Evolutionary conservation across 2,329 filamentous ascomycete species (phyloP).

Genomic region (Clarireedia sp.): DNA sequence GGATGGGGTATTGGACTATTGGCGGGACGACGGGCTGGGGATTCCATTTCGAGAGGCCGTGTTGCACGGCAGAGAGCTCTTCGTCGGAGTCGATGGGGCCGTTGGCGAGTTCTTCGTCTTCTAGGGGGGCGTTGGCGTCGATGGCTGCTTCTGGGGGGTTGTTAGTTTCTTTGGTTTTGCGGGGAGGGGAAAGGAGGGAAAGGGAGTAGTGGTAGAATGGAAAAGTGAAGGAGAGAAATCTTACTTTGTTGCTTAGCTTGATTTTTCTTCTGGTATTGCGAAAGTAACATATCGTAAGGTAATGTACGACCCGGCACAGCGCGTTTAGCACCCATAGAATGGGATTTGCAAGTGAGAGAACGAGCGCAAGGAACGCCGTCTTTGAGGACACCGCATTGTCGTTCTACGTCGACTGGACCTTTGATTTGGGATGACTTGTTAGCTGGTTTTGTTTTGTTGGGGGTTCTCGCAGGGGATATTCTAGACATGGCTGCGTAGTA

Average conservation of each 20-base stretch:
- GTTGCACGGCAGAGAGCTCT: slow-evolving; percentile 85
- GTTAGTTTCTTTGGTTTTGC: not conserved
- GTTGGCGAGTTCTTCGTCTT: slow-evolving; percentile 72
- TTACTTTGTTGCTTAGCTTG: slow-evolving; percentile 94
- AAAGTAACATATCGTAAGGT: slow-evolving; percentile 86
- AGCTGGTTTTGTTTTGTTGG: slow-evolving; percentile 2
- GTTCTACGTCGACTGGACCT: slow-evolving; percentile 87
- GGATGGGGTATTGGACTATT: slow-evolving; percentile 52
- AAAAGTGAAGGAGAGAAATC: slow-evolving; percentile 30
- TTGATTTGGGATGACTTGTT: not conserved
- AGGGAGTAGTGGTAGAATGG: slow-evolving; percentile 12
- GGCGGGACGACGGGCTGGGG: slow-evolving; percentile 71
- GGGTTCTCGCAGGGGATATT: not conserved
- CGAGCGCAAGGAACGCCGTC: slow-evolving; percentile 84
- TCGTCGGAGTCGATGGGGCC: slow-evolving; percentile 89
- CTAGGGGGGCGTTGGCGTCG: slow-evolving; percentile 83
- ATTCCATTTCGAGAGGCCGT: slow-evolving; percentile 64
- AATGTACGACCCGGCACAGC: slow-evolving; percentile 78
- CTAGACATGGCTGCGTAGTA: not conserved
- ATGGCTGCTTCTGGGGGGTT: slow-evolving; percentile 73
- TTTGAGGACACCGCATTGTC: slow-evolving; percentile 82
- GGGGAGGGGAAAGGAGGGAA: not conserved
- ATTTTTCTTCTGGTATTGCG: slow-evolving; percentile 93
- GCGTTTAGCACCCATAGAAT: slow-evolving; percentile 90
- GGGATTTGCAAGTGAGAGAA: slow-evolving; percentile 87